These are phyloP conservation scores for Fusarium pilosicola DNA, from an alignment of 2,329 filamentous ascomycete species.

Conservation along the genomic window DNA sequence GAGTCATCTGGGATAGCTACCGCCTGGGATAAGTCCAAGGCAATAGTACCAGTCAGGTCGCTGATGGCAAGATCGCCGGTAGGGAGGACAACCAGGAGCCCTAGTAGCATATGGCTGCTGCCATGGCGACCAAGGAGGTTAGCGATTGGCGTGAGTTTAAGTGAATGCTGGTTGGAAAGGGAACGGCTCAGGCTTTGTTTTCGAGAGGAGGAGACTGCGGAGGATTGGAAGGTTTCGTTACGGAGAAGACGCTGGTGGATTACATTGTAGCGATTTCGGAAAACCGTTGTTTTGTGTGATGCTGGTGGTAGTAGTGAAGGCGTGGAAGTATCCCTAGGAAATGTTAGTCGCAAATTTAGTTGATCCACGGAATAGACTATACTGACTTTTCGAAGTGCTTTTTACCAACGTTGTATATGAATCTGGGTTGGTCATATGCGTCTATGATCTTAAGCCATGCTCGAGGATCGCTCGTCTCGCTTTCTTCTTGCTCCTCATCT, in stretches of 20 bases:
- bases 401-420: slow-evolving; percentile 80
- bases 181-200: slow-evolving; percentile 66
- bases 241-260: slow-evolving; percentile 91
- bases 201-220: slow-evolving; percentile 73
- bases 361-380: neutral
- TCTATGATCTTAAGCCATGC: slow-evolving; percentile 86
- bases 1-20: slow-evolving; percentile 84
- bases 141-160: slow-evolving; percentile 89
- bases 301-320: slow-evolving; percentile 79
- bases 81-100: slow-evolving; percentile 82
- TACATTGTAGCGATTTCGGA: slow-evolving; percentile 90
- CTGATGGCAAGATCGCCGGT: slow-evolving; percentile 84
- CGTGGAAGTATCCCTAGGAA: slow-evolving; percentile 65
- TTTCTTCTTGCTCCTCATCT: slow-evolving; percentile 65
- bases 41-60: slow-evolving; percentile 88
- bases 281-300: slow-evolving; percentile 83
- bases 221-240: slow-evolving; percentile 91
- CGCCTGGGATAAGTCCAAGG: slow-evolving; percentile 83
- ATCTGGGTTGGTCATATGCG: slow-evolving; percentile 85
- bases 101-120: slow-evolving; percentile 85
- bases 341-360: slow-evolving; percentile 29
- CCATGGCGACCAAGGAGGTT: slow-evolving; percentile 82
- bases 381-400: slow-evolving; percentile 87
- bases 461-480: slow-evolving; percentile 73
- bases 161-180: slow-evolving; percentile 72